Conservation (phyloP, 495 filamentous ascomycete species). For the Trichoderma reesei region DNA sequence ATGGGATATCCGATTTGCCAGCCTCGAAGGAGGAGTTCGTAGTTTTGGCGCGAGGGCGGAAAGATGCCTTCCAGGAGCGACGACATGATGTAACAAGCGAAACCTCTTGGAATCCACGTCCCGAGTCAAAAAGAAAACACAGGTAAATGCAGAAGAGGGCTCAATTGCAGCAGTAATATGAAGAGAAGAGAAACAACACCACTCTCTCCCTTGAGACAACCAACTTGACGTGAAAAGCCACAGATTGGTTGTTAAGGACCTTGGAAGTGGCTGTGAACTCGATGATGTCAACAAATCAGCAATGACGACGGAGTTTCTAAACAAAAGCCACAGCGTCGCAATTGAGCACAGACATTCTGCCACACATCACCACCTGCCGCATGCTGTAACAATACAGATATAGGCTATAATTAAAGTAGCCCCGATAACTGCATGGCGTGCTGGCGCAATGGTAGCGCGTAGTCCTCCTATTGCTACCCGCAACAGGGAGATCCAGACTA, state of each 20-base stretch:
- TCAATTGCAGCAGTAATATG: no score
- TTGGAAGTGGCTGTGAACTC: background rate
- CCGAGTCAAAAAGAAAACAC: no score
- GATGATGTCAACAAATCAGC: background rate
- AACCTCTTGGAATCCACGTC: no score
- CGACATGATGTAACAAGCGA: slow-evolving; percentile 20
- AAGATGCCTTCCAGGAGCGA: slow-evolving; percentile 38
- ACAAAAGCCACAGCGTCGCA: background rate
- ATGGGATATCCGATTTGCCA: slow-evolving; percentile 39
- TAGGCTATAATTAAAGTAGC: background rate
- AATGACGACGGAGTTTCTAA: background rate
- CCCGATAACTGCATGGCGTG: slow-evolving; percentile 10
- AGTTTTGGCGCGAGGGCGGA: slow-evolving; percentile 43
- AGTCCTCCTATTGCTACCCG: slow-evolving; percentile 10
- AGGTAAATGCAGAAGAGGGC: no score
- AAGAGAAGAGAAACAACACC: no score
- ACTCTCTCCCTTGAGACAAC: background rate
- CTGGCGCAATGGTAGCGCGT: slow-evolving; percentile 11
- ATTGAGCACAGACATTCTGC: background rate
- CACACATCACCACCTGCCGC: background rate
- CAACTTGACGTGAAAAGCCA: no score
- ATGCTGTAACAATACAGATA: background rate
- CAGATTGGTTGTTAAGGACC: no score
- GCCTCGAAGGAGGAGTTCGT: slow-evolving; percentile 39
- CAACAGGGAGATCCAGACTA: slow-evolving; percentile 5